Conservation (phyloP, 2,329 filamentous ascomycete species). For the Penicillium frequentans region DNA sequence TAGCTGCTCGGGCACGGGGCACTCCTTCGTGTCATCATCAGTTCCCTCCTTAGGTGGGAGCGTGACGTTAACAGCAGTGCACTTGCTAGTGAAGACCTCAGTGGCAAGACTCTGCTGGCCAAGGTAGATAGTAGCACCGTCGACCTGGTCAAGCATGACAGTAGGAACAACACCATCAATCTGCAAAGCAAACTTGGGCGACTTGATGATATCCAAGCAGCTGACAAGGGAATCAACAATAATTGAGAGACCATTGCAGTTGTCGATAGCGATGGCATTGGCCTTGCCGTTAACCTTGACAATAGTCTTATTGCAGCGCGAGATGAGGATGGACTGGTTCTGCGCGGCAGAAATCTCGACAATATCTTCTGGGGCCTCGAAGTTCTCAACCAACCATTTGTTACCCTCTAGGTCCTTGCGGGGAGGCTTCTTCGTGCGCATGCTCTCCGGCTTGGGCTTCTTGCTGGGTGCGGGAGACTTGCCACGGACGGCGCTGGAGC, state of each 20-base stretch:
- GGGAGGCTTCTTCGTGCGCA: slow-evolving; percentile 79
- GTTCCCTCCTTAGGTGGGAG: slow-evolving; percentile 65
- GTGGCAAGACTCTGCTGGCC: slow-evolving; percentile 74
- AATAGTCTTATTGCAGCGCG: slow-evolving; percentile 85
- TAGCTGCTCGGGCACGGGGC: slow-evolving; percentile 86
- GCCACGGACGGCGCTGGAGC: slow-evolving; percentile 51
- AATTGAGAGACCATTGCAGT: slow-evolving; percentile 78
- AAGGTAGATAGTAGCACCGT: slow-evolving; percentile 85
- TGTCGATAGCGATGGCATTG: slow-evolving; percentile 95
- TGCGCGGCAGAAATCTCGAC: slow-evolving; percentile 80
- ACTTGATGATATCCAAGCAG: slow-evolving; percentile 93
- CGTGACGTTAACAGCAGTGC: slow-evolving; percentile 81
- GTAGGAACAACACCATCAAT: slow-evolving; percentile 84
- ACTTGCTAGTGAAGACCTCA: slow-evolving; percentile 89
- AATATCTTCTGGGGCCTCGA: slow-evolving; percentile 70
- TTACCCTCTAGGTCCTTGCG: slow-evolving; percentile 80
- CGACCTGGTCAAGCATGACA: slow-evolving; percentile 87
- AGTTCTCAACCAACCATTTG: slow-evolving; percentile 97
- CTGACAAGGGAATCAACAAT: slow-evolving; percentile 88
- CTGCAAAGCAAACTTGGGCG: slow-evolving; percentile 89
- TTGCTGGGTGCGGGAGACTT: slow-evolving; percentile 88
- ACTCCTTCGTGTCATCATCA: slow-evolving; percentile 81
- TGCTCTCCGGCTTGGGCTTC: slow-evolving; percentile 81
- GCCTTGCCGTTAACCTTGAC: slow-evolving; percentile 89
- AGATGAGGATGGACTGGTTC: slow-evolving; percentile 87